Percentiles rank a stretch among this genome's conserved stretches.
Conservation (phyloP, 768 basidiomycete species). For the Leccinum arenicola region DNA sequence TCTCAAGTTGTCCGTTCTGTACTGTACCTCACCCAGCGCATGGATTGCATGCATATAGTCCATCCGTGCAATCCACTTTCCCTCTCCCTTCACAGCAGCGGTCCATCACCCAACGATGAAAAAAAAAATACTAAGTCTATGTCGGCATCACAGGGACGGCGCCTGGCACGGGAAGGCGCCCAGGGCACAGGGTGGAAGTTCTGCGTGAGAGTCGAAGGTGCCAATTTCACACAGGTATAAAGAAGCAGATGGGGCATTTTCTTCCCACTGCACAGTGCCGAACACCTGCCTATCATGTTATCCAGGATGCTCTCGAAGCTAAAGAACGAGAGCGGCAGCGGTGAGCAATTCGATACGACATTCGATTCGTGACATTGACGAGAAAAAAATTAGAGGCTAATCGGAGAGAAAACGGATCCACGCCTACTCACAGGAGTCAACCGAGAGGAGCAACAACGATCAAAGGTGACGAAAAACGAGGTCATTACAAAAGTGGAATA, state of each 20-base stretch:
- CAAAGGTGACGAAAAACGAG: background rate
- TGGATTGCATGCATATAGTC: no score
- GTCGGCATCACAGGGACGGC: no score
- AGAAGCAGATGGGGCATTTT: background rate
- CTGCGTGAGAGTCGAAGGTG: background rate
- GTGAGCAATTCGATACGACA: background rate
- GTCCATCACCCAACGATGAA: no score
- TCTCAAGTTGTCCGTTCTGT: no score
- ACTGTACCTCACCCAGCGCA: no score
- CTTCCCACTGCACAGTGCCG: background rate
- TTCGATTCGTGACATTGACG: background rate
- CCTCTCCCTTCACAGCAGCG: no score
- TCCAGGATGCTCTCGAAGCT: background rate
- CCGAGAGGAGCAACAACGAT: background rate
- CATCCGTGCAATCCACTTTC: no score
- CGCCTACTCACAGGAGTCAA: background rate
- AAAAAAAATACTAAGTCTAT: no score
- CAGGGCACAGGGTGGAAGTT: no score
- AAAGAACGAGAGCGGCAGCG: background rate
- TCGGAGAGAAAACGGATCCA: background rate
- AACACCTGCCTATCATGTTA: background rate
- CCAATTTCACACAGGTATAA: no score
- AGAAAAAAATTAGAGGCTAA: background rate
- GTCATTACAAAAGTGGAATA: background rate
- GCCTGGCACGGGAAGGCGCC: background rate